phyloP scores from a whole-genome alignment of 1,139 yeast genomes.

The Debaryomyces psychrophilus region DNA sequence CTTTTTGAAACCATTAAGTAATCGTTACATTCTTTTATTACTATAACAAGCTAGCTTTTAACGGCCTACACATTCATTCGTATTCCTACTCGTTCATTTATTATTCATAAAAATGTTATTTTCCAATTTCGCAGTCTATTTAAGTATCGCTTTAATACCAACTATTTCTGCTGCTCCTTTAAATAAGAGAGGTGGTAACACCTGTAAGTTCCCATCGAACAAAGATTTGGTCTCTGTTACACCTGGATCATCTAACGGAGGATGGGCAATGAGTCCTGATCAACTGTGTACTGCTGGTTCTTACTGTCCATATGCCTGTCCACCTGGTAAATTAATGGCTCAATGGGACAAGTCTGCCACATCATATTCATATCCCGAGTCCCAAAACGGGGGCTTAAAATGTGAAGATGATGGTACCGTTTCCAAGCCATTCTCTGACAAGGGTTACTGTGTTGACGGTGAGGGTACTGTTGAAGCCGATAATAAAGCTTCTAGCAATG shows the following conservation, averaged over 20 bases:
- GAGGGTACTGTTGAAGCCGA: conserved; percentile 67
- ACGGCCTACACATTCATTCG: conserved; percentile 6
- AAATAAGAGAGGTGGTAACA: conserved; percentile 32
- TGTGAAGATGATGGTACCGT: conserved; percentile 73
- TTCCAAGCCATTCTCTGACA: conserved; percentile 61
- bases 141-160: conserved; percentile 22
- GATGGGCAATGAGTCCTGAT: conserved; percentile 89
- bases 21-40: conserved; percentile 8
- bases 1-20: conserved; percentile 2
- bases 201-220: conserved; percentile 66
- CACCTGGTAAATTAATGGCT: conserved; percentile 79
- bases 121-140: conserved; percentile 18
- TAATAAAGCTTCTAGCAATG: conserved; percentile 56
- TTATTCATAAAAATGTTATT: conserved; percentile 24
- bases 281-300: conserved; percentile 71
- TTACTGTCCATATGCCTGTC: conserved; percentile 88
- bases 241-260: conserved; percentile 59
- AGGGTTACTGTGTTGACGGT: conserved; percentile 74
- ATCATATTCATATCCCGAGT: conserved; percentile 64
- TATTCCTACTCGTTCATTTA: conserved; percentile 10
- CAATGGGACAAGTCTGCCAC: conserved; percentile 73
- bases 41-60: conserved; percentile 3
- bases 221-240: conserved; percentile 72
- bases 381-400: conserved; percentile 79
- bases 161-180: conserved; percentile 31